phyloP scores from a whole-genome alignment of 768 basidiomycete genomes.

The Mrakia blollopis region DNA sequence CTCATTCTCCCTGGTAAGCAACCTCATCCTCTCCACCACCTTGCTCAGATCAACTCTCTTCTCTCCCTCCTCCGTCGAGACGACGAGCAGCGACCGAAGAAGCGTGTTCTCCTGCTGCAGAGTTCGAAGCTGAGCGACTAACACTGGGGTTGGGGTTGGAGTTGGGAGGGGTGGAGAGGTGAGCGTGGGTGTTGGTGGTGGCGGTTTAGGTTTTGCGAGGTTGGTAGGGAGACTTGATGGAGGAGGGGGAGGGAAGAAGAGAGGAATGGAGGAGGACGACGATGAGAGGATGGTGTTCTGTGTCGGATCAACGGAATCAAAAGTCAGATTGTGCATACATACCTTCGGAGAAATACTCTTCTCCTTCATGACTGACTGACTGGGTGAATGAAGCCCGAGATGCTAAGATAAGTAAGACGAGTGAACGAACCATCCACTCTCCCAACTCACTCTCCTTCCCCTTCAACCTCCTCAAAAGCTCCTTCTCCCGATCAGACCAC shows the following conservation, averaged over 20 bases:
- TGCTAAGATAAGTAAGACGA: too few relatives aligned
- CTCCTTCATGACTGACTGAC: too few relatives aligned
- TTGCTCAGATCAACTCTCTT: background rate
- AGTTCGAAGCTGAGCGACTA: background rate
- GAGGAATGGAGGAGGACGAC: background rate
- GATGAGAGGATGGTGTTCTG: background rate
- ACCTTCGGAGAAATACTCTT: too few relatives aligned
- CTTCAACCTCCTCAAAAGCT: background rate
- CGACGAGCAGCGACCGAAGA: background rate
- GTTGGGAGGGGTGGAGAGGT: background rate
- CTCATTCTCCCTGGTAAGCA: slow-evolving; percentile 3
- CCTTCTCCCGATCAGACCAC: slow-evolving; percentile 7
- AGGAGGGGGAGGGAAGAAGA: slow-evolving; percentile 8
- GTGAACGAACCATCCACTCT: background rate
- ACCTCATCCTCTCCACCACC: background rate
- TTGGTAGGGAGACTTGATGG: background rate
- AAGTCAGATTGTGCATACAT: background rate
- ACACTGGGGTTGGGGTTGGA: background rate
- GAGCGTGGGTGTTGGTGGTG: too few relatives aligned
- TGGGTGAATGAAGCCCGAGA: too few relatives aligned
- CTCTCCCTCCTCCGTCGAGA: background rate
- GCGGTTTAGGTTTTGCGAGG: background rate
- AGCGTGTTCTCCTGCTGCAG: slow-evolving; percentile 14
- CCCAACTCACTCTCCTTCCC: background rate
- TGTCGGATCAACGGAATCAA: background rate